These are phyloP conservation scores for Wickerhamomyces queroliae DNA, from an alignment of 805 yeast genomes.

Conservation along the genomic window DNA sequence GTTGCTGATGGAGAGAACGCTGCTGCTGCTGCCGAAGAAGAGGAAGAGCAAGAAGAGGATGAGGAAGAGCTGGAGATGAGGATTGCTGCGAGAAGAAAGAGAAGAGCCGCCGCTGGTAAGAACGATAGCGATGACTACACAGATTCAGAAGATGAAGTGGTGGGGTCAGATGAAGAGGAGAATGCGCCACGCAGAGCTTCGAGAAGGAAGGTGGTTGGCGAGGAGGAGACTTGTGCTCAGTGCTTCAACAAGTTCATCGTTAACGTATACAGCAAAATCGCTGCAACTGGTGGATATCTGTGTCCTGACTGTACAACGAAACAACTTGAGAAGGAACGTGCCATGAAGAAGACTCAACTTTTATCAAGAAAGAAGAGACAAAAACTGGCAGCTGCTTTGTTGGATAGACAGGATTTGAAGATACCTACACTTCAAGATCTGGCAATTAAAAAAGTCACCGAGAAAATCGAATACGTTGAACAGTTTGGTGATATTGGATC, in stretches of 20 bases:
- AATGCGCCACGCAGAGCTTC: slow-evolving; percentile 5
- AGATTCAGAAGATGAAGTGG: slow-evolving; percentile 27
- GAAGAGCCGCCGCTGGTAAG: slow-evolving; percentile 30
- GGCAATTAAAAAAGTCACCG: slow-evolving; percentile 64
- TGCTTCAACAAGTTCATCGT: slow-evolving; percentile 57
- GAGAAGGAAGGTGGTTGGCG: slow-evolving; percentile 33
- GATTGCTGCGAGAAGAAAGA: slow-evolving; percentile 36
- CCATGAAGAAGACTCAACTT: slow-evolving; percentile 44
- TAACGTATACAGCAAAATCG: slow-evolving; percentile 57
- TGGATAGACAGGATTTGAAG: slow-evolving; percentile 60
- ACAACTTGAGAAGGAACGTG: slow-evolving; percentile 35
- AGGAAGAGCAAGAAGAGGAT: slow-evolving; percentile 21
- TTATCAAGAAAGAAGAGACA: slow-evolving; percentile 70
- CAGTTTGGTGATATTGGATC: slow-evolving; percentile 84
- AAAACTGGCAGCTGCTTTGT: slow-evolving; percentile 75
- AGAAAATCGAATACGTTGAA: slow-evolving; percentile 68
- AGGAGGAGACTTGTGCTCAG: slow-evolving; percentile 54
- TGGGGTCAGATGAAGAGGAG: slow-evolving; percentile 25
- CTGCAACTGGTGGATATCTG: slow-evolving; percentile 53
- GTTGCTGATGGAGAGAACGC: slow-evolving; percentile 8
- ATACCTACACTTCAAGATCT: slow-evolving; percentile 76
- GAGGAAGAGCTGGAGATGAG: slow-evolving; percentile 25
- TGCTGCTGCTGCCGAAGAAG: slow-evolving; percentile 25
- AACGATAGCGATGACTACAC: slow-evolving; percentile 30
- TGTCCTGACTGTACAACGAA: slow-evolving; percentile 56